Conservation (phyloP, 1,284 basidiomycete genomes). For the Apiotrichum akiyoshidainum region DNA sequence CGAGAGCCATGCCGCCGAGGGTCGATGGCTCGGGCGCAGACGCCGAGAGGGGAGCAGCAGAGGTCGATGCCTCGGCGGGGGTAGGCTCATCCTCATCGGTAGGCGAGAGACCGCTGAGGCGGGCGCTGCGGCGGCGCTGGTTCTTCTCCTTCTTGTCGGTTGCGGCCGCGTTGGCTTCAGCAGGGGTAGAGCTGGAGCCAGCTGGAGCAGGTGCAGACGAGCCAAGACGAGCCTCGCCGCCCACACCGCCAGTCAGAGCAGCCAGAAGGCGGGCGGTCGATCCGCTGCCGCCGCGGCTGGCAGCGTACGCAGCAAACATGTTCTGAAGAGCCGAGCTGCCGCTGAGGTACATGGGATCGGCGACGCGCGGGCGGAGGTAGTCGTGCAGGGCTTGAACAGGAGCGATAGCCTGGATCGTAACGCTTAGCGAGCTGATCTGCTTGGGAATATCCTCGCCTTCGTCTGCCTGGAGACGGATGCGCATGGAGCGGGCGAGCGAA, state of each 20-base stretch:
- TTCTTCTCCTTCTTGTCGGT: conserved; percentile 19
- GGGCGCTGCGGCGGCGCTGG: conserved; percentile 69
- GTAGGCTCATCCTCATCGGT: conserved; percentile 20
- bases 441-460: conserved; percentile 83
- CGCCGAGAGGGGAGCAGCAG: conserved; percentile 8
- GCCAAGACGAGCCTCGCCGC: conserved; percentile 18
- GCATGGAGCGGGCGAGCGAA: conserved; percentile 53
- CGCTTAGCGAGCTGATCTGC: conserved; percentile 79
- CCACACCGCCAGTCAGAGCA: conserved; percentile 45
- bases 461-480: conserved; percentile 78
- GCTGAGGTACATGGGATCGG: conserved; percentile 61
- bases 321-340: conserved; percentile 62
- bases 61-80: conserved; percentile 1
- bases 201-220: conserved; percentile 33
- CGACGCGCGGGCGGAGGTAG: conserved; percentile 82
- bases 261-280: conserved; percentile 58
- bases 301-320: conserved; percentile 85
- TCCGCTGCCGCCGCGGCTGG: conserved; percentile 24
- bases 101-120: conserved; percentile 66
- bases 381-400: conserved; percentile 93
- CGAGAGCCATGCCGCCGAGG: conserved; percentile 35
- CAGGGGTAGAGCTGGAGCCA: conserved; percentile 44
- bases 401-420: conserved; percentile 93
- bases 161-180: conserved; percentile 14
- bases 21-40: conserved; percentile 17